Evolutionary conservation across 768 basidiomycete genomes (phyloP).

Genomic region (Auriscalpium microsporum): DNA sequence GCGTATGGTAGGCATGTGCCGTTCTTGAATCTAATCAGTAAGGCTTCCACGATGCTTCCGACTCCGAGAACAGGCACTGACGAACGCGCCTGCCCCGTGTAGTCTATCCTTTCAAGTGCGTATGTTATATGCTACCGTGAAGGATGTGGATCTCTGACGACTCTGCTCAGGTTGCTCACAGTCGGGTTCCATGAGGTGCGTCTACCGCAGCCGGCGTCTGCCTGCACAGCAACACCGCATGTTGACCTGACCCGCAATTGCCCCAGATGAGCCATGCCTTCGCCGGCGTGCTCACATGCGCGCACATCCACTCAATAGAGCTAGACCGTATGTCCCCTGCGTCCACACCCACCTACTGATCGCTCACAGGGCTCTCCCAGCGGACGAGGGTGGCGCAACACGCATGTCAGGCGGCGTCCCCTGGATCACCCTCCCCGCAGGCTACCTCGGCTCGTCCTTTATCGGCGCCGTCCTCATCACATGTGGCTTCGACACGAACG

Average conservation of each 20-base stretch:
- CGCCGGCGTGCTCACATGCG: conserved; percentile 73
- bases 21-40: conserved; percentile 61
- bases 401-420: conserved; percentile 80
- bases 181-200: conserved; percentile 84
- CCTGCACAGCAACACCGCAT: background rate
- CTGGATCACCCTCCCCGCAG: conserved; percentile 77
- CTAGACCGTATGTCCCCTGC: conserved; percentile 61
- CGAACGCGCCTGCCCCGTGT: background rate
- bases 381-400: conserved; percentile 84
- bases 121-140: conserved; percentile 7
- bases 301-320: conserved; percentile 77
- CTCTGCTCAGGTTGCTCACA: conserved; percentile 52
- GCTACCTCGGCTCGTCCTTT: conserved; percentile 78
- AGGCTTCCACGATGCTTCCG: conserved; percentile 6
- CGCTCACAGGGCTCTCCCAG: conserved; percentile 25
- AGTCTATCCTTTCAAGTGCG: conserved; percentile 93
- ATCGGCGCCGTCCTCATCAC: conserved; percentile 84
- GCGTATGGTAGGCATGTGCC: conserved; percentile 60
- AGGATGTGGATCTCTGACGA: background rate
- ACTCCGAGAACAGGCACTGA: background rate
- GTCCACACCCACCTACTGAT: conserved; percentile 5
- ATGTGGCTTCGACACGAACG: conserved; percentile 83
- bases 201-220: background rate
- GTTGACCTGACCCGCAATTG: background rate
- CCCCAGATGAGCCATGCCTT: conserved; percentile 80